These are phyloP conservation scores for Platanthera zijinensis DNA, from an alignment of 106 monocot species.

Conservation along the genomic window DNA sequence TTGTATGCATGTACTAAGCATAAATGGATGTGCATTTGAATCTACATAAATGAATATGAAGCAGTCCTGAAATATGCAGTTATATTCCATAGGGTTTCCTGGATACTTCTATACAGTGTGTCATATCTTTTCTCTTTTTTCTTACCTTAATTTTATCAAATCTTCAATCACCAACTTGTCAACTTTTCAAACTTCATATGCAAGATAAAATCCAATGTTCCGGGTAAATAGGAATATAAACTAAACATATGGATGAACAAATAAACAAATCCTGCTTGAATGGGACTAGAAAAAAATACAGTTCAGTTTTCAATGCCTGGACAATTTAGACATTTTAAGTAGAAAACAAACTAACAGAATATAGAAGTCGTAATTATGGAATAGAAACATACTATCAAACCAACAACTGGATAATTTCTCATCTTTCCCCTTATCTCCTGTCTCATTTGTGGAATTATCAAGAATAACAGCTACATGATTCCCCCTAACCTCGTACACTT, in stretches of 20 bases:
- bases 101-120: background rate
- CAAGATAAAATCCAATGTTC: background rate
- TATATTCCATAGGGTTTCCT: background rate
- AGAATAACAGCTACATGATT: constrained; percentile 97
- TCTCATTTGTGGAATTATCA: constrained; percentile 33
- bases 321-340: background rate
- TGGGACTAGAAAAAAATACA: background rate
- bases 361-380: background rate
- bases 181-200: background rate
- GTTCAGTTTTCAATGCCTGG: background rate
- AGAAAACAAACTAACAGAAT: background rate
- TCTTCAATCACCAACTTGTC: background rate
- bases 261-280: background rate
- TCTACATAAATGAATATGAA: background rate
- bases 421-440: constrained; percentile 6
- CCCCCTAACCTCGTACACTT: constrained; percentile 80
- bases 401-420: constrained; percentile 65
- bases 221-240: background rate
- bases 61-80: background rate
- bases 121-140: background rate
- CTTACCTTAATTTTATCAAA: no score
- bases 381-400: constrained; percentile 79
- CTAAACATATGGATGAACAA: background rate
- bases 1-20: background rate
- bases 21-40: background rate